Evolutionary conservation across 441 rosid genomes (phyloP).

Genomic region (Erysimum pusillum): DNA sequence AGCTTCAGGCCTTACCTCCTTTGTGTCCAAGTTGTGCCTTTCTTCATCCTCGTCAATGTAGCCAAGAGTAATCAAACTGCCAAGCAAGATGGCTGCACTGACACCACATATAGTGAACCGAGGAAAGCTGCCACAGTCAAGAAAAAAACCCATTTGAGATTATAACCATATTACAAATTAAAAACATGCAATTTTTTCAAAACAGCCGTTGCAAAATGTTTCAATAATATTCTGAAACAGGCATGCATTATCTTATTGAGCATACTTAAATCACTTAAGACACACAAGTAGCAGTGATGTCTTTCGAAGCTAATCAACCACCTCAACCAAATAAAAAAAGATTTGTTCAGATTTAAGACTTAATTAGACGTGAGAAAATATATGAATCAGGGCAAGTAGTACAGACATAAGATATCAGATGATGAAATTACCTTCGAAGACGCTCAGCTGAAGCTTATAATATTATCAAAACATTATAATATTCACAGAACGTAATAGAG

Average conservation of each 20-base stretch:
- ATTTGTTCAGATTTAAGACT: slow-evolving; percentile 10
- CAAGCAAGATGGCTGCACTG: slow-evolving; percentile 68
- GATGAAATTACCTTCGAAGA: slow-evolving; percentile 60
- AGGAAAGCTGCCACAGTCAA: slow-evolving; percentile 55
- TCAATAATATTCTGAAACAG: neutral
- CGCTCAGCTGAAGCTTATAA: slow-evolving; percentile 64
- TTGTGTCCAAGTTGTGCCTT: slow-evolving; percentile 78
- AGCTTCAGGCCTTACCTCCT: slow-evolving; percentile 59
- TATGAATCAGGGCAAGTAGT: too few species aligned
- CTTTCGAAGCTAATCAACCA: slow-evolving; percentile 13
- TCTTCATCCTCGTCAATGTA: slow-evolving; percentile 74
- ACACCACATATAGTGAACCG: slow-evolving; percentile 57
- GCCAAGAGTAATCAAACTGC: slow-evolving; percentile 71
- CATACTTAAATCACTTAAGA: neutral
- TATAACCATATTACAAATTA: slow-evolving; percentile 12
- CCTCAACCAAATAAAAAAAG: slow-evolving; percentile 5
- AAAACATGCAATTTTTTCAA: slow-evolving; percentile 1
- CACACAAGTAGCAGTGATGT: slow-evolving; percentile 2
- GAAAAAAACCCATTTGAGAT: slow-evolving; percentile 15
- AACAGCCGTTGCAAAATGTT: neutral
- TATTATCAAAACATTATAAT: too few species aligned
- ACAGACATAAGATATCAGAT: slow-evolving; percentile 16
- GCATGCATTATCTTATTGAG: neutral
- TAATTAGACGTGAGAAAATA: neutral
- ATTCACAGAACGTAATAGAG: neutral